These are phyloP conservation scores for Erythrobasidium hasegawianum DNA, from an alignment of 1,284 basidiomycete species.

Conservation along the genomic window DNA sequence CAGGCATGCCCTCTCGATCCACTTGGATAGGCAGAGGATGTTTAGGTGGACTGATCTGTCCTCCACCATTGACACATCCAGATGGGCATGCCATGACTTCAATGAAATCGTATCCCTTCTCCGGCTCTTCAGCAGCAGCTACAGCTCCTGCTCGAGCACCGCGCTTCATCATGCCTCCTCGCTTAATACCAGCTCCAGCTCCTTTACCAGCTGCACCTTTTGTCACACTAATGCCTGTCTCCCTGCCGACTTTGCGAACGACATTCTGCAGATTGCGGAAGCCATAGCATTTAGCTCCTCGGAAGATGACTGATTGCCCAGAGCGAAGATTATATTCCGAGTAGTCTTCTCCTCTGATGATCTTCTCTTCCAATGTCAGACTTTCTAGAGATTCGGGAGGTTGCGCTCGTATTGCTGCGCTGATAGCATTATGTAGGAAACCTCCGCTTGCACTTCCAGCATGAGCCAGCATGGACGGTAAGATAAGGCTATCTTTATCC, in stretches of 20 bases:
- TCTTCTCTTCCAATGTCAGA: constrained; percentile 57
- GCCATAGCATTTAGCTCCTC: constrained; percentile 91
- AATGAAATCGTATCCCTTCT: constrained; percentile 81
- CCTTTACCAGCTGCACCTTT: constrained; percentile 53
- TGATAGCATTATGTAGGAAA: constrained; percentile 72
- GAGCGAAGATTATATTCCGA: constrained; percentile 61
- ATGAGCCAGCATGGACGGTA: constrained; percentile 64
- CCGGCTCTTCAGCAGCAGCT: constrained; percentile 45
- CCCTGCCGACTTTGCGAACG: constrained; percentile 84
- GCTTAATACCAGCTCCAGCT: constrained; percentile 45
- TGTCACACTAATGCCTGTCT: constrained; percentile 69
- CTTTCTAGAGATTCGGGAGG: constrained; percentile 53
- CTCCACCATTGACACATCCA: constrained; percentile 96
- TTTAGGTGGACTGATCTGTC: constrained; percentile 69
- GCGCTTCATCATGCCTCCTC: constrained; percentile 59
- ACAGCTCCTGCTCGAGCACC: constrained; percentile 46
- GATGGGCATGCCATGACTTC: constrained; percentile 99
- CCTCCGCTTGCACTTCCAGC: constrained; percentile 88
- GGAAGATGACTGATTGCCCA: constrained; percentile 68
- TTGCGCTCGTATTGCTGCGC: constrained; percentile 55
- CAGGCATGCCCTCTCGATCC: constrained; percentile 54
- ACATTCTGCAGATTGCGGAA: constrained; percentile 97
- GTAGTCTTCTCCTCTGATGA: constrained; percentile 63
- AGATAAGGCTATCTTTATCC: constrained; percentile 5
- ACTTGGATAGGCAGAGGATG: constrained; percentile 47